Base-by-base conservation (phyloP, 495 filamentous ascomycete species). In the Penicillium taxi region DNA sequence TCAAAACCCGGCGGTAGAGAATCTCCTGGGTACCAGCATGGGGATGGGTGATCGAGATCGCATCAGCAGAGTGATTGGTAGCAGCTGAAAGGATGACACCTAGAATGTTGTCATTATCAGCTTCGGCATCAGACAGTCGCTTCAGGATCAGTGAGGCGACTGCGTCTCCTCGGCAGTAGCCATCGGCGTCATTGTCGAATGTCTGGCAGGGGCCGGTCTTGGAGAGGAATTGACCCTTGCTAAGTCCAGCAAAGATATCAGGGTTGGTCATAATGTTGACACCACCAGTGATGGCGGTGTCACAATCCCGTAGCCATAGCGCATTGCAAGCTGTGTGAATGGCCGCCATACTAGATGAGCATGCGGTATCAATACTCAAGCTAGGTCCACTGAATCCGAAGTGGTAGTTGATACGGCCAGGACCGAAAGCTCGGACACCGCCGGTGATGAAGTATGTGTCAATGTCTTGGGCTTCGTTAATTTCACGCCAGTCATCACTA, bases 371-470 rank as follows among this genome's bases (percentile, higher is more conserved):
- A 21, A 87, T 67, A 45, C 70, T 80, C 54, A 77, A 73, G 32
- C 76, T 82, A 1, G 81, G 81, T 2, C 84, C 84, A 26, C 67
- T 73, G 48, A 80, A 82, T 19, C 73, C 75, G 42, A 83, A 79
- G 14, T 29, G 27, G 21, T 44, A 44, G 9, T 44, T 41, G 50
- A 78, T 77, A 35, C 69, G 69, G 5, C 48, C 80, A 0, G 77
- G 75, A 0, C 73, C 73, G 39, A 88, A 88, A 2, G 82, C 84
- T 11, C 82, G 73, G 4, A 76, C 69, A 45, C 75, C 80, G 25
- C 84, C 84, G 0, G 84, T 78, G 46, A 86, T 83, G 61, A 67
- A 85, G 53, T 90, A 88, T 1, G 81, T 86, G 51, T 85, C 81
- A 21, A 89, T 73, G 32, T 85, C 76, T 43, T 87, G 71, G 2